Conservation (phyloP, 2,329 filamentous ascomycete genomes). For the Colletotrichum echinochloae region DNA sequence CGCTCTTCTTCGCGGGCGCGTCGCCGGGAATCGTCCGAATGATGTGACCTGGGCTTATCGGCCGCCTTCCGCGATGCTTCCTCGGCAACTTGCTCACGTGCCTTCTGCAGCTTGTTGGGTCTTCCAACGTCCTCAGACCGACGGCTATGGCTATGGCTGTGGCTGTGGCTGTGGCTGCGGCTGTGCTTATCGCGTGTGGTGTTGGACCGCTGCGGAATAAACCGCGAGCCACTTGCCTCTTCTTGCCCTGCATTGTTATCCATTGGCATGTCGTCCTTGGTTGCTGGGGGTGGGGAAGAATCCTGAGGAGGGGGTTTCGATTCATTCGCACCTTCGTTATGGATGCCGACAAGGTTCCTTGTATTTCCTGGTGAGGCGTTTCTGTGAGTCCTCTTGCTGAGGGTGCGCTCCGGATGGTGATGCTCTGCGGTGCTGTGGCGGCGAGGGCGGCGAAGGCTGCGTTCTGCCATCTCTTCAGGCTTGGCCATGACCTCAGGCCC, state of each 20-base stretch:
- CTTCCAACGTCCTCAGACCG: constrained; percentile 46
- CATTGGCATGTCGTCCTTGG: constrained; percentile 40
- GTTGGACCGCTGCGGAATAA: constrained; percentile 49
- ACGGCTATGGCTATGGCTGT: constrained; percentile 32
- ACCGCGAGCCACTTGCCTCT: constrained; percentile 45
- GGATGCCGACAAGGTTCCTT: constrained; percentile 59
- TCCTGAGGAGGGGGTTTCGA: constrained; percentile 42
- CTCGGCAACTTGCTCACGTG: constrained; percentile 43
- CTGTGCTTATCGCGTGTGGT: constrained; percentile 48
- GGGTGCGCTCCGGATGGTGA: constrained; percentile 43
- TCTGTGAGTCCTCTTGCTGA: constrained; percentile 46
- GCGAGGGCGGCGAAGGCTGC: constrained; percentile 54
- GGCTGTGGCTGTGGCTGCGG: constrained; percentile 43
- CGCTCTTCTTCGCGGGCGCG: constrained; percentile 47
- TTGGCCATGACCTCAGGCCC: constrained; percentile 44
- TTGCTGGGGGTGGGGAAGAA: constrained; percentile 33
- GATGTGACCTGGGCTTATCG: constrained; percentile 48
- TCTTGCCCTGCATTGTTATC: constrained; percentile 42
- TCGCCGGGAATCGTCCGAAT: constrained; percentile 47
- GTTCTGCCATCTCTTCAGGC: constrained; percentile 38
- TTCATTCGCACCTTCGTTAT: constrained; percentile 50
- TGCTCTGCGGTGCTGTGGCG: constrained; percentile 56
- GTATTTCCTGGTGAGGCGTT: constrained; percentile 42
- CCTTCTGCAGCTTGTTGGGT: constrained; percentile 43
- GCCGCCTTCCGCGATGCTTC: constrained; percentile 29